phyloP scores from a whole-genome alignment of 176 grass and related monocot species.

The Carex myosuroides region DNA sequence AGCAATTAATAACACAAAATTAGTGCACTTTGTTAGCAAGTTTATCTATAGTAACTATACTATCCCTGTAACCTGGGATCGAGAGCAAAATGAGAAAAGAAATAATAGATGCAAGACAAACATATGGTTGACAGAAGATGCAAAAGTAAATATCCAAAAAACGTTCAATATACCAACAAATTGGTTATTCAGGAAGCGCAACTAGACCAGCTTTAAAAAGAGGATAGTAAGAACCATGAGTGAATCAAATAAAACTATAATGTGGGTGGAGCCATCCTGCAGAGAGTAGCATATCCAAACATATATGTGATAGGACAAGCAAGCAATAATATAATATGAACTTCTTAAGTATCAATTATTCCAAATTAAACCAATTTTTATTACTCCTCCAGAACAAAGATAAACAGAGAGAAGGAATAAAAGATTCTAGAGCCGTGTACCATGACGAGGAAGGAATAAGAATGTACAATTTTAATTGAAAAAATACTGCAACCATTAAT shows the following conservation, averaged over 20 bases:
- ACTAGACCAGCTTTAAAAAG: background rate
- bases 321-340: slow-evolving; percentile 12
- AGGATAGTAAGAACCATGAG: background rate
- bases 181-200: background rate
- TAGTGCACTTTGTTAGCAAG: background rate
- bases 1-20: background rate
- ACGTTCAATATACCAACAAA: background rate
- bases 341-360: background rate
- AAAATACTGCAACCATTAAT: background rate
- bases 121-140: slow-evolving; percentile 9
- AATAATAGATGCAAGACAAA: background rate
- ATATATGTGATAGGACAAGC: slow-evolving; percentile 7
- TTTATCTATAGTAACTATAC: slow-evolving; percentile 8
- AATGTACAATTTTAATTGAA: background rate
- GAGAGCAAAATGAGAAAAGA: slow-evolving; percentile 12
- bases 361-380: background rate
- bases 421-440: background rate
- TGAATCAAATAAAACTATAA: slow-evolving; percentile 13
- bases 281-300: slow-evolving; percentile 5
- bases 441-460: slow-evolving; percentile 19
- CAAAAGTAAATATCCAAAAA: slow-evolving; percentile 2
- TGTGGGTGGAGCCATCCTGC: background rate
- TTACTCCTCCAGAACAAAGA: background rate
- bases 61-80: background rate
- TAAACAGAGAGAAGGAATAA: slow-evolving; percentile 3